A percentile compares a stretch with the other conserved stretches of the same genome.
phyloP scores from a whole-genome alignment of 805 yeast species.

The Sungouiozyma ichnusensis region DNA sequence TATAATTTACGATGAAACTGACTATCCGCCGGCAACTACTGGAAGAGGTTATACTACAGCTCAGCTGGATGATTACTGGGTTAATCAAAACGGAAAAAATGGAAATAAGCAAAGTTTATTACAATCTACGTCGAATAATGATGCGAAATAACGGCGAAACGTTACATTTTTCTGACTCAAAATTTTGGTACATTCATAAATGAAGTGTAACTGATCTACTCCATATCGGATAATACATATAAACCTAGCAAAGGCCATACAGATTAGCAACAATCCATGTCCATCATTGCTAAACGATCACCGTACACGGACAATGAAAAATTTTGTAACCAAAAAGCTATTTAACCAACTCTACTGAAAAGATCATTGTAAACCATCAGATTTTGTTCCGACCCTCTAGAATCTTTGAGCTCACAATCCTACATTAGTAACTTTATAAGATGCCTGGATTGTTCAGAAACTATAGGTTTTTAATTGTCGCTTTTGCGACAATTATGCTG shows the following conservation, averaged over 20 bases:
- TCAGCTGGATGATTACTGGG: constrained; percentile 30
- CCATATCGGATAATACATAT: no score
- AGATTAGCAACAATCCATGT: no score
- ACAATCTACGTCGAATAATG: neutral
- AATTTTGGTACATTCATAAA: no score
- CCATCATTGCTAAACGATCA: no score
- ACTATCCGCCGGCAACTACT: constrained; percentile 21
- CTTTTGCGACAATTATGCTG: constrained; percentile 40
- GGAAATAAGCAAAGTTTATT: constrained; percentile 1
- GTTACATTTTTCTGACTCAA: no score
- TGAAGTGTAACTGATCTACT: no score
- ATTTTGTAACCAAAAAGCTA: neutral
- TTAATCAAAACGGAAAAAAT: constrained; percentile 8
- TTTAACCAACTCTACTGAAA: no score
- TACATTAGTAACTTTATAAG: no score
- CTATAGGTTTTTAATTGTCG: constrained; percentile 42
- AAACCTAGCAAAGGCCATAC: no score
- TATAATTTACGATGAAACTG: constrained; percentile 26
- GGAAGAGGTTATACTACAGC: constrained; percentile 27
- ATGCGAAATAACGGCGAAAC: neutral
- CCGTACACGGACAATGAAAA: neutral
- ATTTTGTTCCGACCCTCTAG: no score
- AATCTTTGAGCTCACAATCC: no score
- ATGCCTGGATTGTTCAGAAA: constrained; percentile 34
- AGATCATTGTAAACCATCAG: no score